Percentiles rank a stretch among this genome's conserved stretches.
Conservation (phyloP, 208 protist genomes). For the Crithidia acanthocephali region DNA sequence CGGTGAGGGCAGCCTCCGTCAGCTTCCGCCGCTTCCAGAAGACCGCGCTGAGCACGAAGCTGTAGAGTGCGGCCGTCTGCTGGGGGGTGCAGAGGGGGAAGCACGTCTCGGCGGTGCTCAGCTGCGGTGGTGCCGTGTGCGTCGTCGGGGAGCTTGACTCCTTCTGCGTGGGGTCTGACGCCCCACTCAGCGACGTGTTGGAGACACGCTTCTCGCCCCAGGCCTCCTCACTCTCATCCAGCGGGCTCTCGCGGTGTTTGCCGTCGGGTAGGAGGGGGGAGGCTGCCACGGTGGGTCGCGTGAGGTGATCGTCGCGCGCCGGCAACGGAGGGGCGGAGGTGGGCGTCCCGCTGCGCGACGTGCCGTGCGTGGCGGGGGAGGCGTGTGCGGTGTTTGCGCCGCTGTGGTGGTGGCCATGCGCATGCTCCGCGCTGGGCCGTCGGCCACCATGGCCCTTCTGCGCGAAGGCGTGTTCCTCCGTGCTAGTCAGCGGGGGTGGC, state of each 20-base stretch:
- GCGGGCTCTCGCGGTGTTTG: not conserved
- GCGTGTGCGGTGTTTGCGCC: not conserved
- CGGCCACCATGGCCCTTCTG: not conserved
- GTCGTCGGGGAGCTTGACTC: not conserved
- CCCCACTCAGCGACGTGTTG: constrained; percentile 1
- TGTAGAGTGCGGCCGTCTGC: constrained; percentile 34
- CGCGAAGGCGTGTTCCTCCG: constrained; percentile 2
- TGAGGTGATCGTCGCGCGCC: not conserved
- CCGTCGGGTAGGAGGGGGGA: not conserved
- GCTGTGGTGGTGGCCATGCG: not conserved
- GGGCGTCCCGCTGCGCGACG: not conserved
- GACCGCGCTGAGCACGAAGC: constrained; percentile 53
- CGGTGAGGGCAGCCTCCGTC: constrained; percentile 37
- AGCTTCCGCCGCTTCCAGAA: constrained; percentile 65
- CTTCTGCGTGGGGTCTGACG: not conserved
- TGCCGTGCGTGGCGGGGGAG: not conserved
- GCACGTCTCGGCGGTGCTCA: constrained; percentile 4
- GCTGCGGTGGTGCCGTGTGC: not conserved
- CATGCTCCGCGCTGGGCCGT: not conserved
- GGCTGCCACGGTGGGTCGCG: not conserved
- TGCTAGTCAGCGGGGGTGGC: constrained; percentile 1
- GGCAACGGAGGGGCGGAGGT: constrained; percentile 10
- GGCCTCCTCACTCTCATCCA: not conserved
- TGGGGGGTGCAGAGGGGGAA: constrained; percentile 9
- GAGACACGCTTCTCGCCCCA: constrained; percentile 12